These are phyloP conservation scores for Nigrospora oryzae DNA, from an alignment of 2,329 filamentous ascomycete species.

Conservation along the genomic window DNA sequence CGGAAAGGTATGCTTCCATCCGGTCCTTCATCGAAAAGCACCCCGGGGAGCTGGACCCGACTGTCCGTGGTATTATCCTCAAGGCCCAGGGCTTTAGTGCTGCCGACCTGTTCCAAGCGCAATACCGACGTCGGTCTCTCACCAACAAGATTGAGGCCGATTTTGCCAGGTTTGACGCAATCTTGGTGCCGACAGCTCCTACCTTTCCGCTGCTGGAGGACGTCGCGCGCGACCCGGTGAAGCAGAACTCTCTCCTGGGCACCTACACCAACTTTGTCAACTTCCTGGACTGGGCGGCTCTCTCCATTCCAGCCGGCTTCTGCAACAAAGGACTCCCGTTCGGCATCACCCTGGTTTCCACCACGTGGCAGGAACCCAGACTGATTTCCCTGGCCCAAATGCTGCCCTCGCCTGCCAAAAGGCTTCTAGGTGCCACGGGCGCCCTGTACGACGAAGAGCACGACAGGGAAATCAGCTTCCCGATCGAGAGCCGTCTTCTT, in stretches of 20 bases:
- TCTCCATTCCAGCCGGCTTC: constrained; percentile 43
- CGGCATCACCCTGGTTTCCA: constrained; percentile 27
- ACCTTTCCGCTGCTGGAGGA: constrained; percentile 41
- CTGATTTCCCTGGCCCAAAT: constrained; percentile 18
- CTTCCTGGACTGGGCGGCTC: constrained; percentile 46
- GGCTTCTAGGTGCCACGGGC: constrained; percentile 15
- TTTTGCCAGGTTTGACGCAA: constrained; percentile 34
- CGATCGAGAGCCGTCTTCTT: too few relatives aligned
- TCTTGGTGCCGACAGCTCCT: constrained; percentile 50
- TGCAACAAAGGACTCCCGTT: constrained; percentile 25
- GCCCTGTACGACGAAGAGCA: not conserved
- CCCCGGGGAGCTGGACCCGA: constrained; percentile 22
- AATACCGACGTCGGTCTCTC: constrained; percentile 27
- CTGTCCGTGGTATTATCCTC: constrained; percentile 26
- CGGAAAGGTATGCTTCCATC: constrained; percentile 46
- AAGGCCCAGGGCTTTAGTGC: constrained; percentile 30
- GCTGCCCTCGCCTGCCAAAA: constrained; percentile 14
- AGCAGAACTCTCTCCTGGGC: constrained; percentile 43
- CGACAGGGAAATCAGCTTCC: not conserved
- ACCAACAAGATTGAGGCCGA: constrained; percentile 29
- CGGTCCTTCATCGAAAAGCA: constrained; percentile 30
- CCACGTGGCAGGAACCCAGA: constrained; percentile 22
- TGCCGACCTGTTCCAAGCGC: constrained; percentile 33
- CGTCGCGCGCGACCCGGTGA: constrained; percentile 40
- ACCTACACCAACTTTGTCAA: constrained; percentile 54